Evolutionary conservation across 2,329 filamentous ascomycete species (phyloP).

Genomic region (Xylaria sp.): DNA sequence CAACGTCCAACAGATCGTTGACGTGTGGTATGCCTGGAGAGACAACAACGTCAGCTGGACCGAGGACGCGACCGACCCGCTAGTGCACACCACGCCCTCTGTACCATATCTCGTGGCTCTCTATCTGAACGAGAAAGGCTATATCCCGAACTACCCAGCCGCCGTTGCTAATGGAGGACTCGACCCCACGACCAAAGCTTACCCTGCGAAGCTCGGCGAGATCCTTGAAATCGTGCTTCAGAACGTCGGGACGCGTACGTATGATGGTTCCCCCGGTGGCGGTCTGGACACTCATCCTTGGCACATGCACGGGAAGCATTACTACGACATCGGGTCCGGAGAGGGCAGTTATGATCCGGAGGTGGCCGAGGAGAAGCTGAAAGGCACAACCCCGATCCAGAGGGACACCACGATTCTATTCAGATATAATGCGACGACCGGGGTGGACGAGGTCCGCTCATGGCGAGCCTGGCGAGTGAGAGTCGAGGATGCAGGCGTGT

Average conservation of each 20-base stretch:
- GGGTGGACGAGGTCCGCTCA: conserved; percentile 13
- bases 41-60: conserved; percentile 32
- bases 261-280: conserved; percentile 21
- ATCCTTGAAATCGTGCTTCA: conserved; percentile 35
- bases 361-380: conserved; percentile 27
- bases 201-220: conserved; percentile 32
- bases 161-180: conserved; percentile 30
- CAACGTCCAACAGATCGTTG: conserved; percentile 30
- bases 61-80: conserved; percentile 26
- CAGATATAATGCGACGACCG: conserved; percentile 32
- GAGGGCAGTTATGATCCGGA: conserved; percentile 27
- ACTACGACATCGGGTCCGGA: conserved; percentile 32
- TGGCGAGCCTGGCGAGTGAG: conserved; percentile 34
- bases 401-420: conserved; percentile 32
- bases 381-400: conserved; percentile 25
- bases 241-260: conserved; percentile 22
- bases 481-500: conserved; percentile 32
- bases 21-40: conserved; percentile 19
- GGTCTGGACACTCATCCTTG: conserved; percentile 31
- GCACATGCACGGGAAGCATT: conserved; percentile 36
- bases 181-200: conserved; percentile 24
- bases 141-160: conserved; percentile 30
- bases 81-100: conserved; percentile 17
- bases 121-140: conserved; percentile 28
- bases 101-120: conserved; percentile 34